Evolutionary conservation across 2,329 filamentous ascomycete species (phyloP), one percentile per base, ranked within the genome.

Genomic region (Ophiocordyceps camponoti-saundersi): DNA sequence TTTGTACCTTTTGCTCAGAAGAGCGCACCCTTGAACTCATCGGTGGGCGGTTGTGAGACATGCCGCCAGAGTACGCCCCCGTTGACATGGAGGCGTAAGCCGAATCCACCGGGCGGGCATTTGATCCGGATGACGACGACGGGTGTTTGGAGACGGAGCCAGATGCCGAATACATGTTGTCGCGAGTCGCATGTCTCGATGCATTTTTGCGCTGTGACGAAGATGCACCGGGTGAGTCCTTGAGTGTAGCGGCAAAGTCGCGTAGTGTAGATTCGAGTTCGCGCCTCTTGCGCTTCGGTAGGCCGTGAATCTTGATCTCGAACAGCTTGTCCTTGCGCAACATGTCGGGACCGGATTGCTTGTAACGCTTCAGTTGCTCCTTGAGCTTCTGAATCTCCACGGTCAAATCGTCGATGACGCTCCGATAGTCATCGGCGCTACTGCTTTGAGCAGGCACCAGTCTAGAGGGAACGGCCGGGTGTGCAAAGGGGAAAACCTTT

Each of bases 341-440:
- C 51, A 81, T 75, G 41, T 80, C 72, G 18, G 79, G 77, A 2
- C 81, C 77, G 23, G 75, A 65, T 51, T 77, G 79, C 59, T 84
- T 82, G 51, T 85, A 85, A 46, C 76, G 80, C 55, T 76, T 82
- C 47, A 93, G 56, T 55, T 80, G 78, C 53, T 82, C 79, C 63
- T 81, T 88, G 50, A 93, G 61, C 46, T 78, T 80, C 59, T 86
- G 85, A 58, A 92, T 93, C 57, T 88, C 82, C 23, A 94, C 69
- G 0, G 86, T 94, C 49, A 94, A 63, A 58, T 94, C 87, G 55
- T 94, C 86, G 44, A 94, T 93, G 16, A 94, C 85, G 53, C 82
- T 82, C 44, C 86, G 73, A 50, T 79, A 89, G 48, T 89, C 85
- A 48, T 85, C 84, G 26, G 75, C 78, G 45, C 79, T 81, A 57